Evolutionary conservation across 23 red algal genomes (phyloP), one percentile per base, ranked within the genome.

Genomic region (Agarophyton chilense): DNA sequence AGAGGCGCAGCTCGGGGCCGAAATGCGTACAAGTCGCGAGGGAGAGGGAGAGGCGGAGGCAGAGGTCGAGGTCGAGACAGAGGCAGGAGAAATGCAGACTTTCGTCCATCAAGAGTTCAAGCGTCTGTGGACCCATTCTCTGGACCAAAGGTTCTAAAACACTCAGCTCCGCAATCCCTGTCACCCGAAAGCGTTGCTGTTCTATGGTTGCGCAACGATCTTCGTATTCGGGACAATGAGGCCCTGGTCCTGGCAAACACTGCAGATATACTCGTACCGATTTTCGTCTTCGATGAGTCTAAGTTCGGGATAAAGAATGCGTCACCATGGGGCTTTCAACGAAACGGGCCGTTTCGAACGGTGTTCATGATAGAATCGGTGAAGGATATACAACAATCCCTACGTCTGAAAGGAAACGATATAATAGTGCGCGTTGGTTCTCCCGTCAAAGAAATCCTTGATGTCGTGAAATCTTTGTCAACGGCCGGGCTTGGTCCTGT

Each of bases 191-290:
- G 52, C 50, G 77, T 73, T 22, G 64, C 91, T 35, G 50, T 98
- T 11, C 40, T 95, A 21, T 98, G 96, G 96, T 73, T 98, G 43
- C 96, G 96, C 29, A 95, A 94, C 33, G 96, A 98, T 45, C 78
- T 98, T 19, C 88, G 96, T 12, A 26, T 98, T 18, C 79, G 67
- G 16, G 96, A 98, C 67, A 76, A 98, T 67, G 77, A 82, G 21
- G 82, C 85, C 28, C 53, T 98, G 51, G 80, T 62, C 45, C 67
- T 89, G 16, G 81, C 76, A 14, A 90, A 51, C 29, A 91, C 87
- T 0, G 77, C 82, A 4, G 45, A 54, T 2, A 66, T 68, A 17
- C 28, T 96, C n/a, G 68, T 93, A 43, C 94, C 94, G 22, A 24
- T 96, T 73, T 96, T 85, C 40, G 78, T 96, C 17, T 93, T 93